phyloP scores from a whole-genome alignment of 495 filamentous ascomycete genomes.

The Acidiella bohemica region DNA sequence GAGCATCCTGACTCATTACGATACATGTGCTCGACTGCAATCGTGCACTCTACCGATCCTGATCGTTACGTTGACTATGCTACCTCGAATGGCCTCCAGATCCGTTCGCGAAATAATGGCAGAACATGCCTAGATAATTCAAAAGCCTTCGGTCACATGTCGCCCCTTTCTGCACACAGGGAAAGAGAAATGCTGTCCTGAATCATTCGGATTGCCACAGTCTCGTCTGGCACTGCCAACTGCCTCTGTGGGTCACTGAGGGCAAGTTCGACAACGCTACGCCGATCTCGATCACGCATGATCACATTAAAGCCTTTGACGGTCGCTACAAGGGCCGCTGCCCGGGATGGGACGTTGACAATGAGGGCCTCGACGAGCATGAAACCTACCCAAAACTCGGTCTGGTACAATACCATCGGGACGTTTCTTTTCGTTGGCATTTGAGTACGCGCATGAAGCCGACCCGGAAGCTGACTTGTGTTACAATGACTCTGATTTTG shows the following conservation, averaged over 20 bases:
- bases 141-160: no score
- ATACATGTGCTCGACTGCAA: no score
- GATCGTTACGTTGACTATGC: constrained; percentile 19
- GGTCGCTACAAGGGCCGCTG: constrained; percentile 17
- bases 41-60: no score
- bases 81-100: constrained; percentile 14
- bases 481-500: constrained; percentile 58
- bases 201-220: constrained; percentile 27
- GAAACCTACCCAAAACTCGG: constrained; percentile 15
- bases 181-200: no score
- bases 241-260: constrained; percentile 21
- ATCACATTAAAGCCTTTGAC: constrained; percentile 22
- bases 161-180: no score
- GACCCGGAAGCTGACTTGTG: constrained; percentile 44
- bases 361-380: constrained; percentile 26
- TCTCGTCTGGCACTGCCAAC: constrained; percentile 23
- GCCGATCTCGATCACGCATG: constrained; percentile 18
- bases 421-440: constrained; percentile 20
- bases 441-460: constrained; percentile 38
- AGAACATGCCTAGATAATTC: no score
- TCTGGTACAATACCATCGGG: constrained; percentile 21
- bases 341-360: constrained; percentile 26
- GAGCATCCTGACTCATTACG: no score
- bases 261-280: constrained; percentile 15
- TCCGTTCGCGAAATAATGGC: no score